Evolutionary conservation across 306 rosid species (phyloP), one percentile per base, ranked within the genome.

Genomic region (Echinosophora koreensis): DNA sequence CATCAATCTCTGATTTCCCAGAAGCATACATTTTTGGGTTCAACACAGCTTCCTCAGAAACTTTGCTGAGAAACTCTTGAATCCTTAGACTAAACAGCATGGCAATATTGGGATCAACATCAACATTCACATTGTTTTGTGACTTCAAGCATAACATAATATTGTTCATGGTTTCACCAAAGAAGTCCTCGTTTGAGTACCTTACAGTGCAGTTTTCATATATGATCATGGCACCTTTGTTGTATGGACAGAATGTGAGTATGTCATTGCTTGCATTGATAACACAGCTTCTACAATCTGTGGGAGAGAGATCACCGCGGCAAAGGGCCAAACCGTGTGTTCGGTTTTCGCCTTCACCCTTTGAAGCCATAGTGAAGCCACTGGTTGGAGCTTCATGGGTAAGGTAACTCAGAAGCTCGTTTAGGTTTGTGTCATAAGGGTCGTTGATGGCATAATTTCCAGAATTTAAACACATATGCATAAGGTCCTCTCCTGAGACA

Each of bases 301-400:
- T 14, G n/a, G 34, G 30, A 2, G 74, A 69, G 74, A 50, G 47
- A 15, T 69, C 74, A 5, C 60, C 74, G 0, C 61, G 74, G 47
- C 74, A 69, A 1, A 50, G 15, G 38, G 74, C 47, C 4, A 69
- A 34, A 0, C 74, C 61, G 3, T 51, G 61, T 14, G 30, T 9
- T 69, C 71, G 54, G 68, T 8, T 37, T 37, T 8, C 6, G 30
- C 60, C 74, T 69, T 49, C 30, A 5, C 74, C 74, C 13, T 69
- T 69, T 3, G 74, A 69, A 28, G 32, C 74, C 47, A 62, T 37
- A 22, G 74, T 58, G 54, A 69, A 71, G 63, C 77, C 66, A 4
- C 15, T 54, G 54, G 73, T 3, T 39, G 73, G 64, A 18, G 55
- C 7, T 55, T 66, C 66, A n/a, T 46, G 8, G 28, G 8, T 34